Conservation (phyloP, 2,329 filamentous ascomycete species). For the Verticillium longisporum region DNA sequence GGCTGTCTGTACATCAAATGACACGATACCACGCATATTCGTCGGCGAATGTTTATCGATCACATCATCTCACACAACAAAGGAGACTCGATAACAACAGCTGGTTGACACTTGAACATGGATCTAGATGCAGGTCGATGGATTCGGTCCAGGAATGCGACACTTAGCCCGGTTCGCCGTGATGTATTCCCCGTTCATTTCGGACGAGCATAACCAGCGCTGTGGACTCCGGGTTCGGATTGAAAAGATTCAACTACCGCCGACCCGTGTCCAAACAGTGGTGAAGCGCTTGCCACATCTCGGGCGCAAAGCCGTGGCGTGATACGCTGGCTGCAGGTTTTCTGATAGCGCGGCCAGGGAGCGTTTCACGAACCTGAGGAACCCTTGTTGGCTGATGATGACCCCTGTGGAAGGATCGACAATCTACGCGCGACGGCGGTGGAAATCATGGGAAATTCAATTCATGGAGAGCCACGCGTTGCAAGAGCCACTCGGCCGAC, state of each 20-base stretch:
- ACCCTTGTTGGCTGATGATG: not conserved
- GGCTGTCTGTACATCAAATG: no score
- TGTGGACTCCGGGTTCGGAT: not conserved
- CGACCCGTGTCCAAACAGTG: not conserved
- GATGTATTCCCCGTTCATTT: not conserved
- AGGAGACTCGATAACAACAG: no score
- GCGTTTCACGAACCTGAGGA: not conserved
- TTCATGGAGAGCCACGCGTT: not conserved
- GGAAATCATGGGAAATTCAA: not conserved
- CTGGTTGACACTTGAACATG: no score
- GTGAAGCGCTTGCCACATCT: not conserved
- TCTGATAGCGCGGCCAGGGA: not conserved
- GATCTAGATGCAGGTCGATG: not conserved
- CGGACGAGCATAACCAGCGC: not conserved
- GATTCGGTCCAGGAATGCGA: not conserved
- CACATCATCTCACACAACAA: no score
- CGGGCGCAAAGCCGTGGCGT: not conserved
- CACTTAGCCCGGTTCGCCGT: not conserved
- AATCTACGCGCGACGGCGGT: not conserved
- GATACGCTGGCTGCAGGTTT: not conserved
- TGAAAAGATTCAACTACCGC: not conserved
- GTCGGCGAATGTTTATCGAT: no score
- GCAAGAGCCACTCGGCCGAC: not conserved
- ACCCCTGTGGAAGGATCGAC: not conserved
- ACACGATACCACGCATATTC: no score